Evolutionary conservation across 345 rosid genomes (phyloP), one percentile per base, ranked within the genome.

Genomic region (Turnera subulata): DNA sequence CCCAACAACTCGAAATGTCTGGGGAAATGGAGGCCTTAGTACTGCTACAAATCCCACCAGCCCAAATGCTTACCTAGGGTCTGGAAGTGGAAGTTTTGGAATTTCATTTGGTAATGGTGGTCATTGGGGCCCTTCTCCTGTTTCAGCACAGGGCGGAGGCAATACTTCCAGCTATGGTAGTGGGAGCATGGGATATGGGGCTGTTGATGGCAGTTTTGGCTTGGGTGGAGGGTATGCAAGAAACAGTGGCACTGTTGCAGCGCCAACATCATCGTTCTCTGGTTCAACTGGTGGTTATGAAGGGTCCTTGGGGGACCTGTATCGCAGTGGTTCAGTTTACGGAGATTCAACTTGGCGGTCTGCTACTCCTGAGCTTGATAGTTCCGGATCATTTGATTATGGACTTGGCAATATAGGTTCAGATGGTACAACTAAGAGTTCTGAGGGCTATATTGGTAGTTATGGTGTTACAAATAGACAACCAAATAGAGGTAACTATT

Each of bases 281-380:
- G 93, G 76, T 46, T 56, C 86, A 21, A 69, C 72, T 51, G 81
- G 81, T 43, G 73, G 59, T 54, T 83, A 67, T 67, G 91, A 83
- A 69, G 84, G 83, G 53, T 68, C 89, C 63, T 69, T 78, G 65
- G 80, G 86, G 63, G 96, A 89, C 33, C 38, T 83, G 40, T 86
- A 86, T 60, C 70, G 70, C 40, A 72, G 80, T 50, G 75, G 78
- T 70, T 78, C 94, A 6, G 82, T 75, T 71, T 93, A 86, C 59
- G 82, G 85, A 33, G 84, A 84, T 71, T 69, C 91, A 60, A 71
- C 91, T 45, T 93, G 99, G 97, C 83, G 82, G 40, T 78, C 91
- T 56, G 58, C 85, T 56, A 64, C 79, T 66, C 72, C 76, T 48
- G 98, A 84, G 67, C 63, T 84, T 35, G 88, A 84, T 76, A 76